A percentile compares a stretch with the other conserved stretches of the same genome.
Evolutionary conservation across 352 stramenopile species (phyloP).

Genomic region (Phytopythium montanum): DNA sequence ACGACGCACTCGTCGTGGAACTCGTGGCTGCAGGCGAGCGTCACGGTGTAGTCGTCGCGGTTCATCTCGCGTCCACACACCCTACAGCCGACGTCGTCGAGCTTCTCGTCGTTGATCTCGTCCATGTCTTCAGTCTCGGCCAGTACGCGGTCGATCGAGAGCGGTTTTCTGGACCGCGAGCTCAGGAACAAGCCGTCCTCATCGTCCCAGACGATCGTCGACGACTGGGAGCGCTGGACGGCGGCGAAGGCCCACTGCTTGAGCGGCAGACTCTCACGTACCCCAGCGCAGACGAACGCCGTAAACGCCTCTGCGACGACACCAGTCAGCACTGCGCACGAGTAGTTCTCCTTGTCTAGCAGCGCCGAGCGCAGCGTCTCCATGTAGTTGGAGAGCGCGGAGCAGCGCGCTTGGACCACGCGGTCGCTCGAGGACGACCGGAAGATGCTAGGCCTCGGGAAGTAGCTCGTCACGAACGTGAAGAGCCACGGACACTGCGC

Average conservation of each 20-base stretch:
- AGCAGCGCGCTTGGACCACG: constrained; percentile 20
- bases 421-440: constrained; percentile 14
- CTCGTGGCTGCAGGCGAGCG: constrained; percentile 30
- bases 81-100: constrained; percentile 1
- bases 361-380: constrained; percentile 24
- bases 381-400: constrained; percentile 26
- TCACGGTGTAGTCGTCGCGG: constrained; percentile 19
- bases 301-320: constrained; percentile 18
- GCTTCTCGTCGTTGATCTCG: not conserved
- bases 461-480: constrained; percentile 31
- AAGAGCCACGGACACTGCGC: constrained; percentile 23
- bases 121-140: constrained; percentile 1
- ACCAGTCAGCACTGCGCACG: constrained; percentile 17
- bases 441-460: constrained; percentile 22
- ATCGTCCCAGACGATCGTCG: constrained; percentile 17
- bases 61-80: constrained; percentile 16
- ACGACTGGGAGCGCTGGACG: constrained; percentile 17
- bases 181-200: constrained; percentile 6
- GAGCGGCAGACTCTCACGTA: constrained; percentile 15
- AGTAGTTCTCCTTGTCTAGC: constrained; percentile 23
- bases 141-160: not conserved
- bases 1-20: constrained; percentile 59
- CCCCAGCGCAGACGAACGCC: constrained; percentile 18
- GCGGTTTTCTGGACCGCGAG: not conserved
- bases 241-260: constrained; percentile 25